phyloP scores from a whole-genome alignment of 164 flowering plant species.

The Aristolochia fimbriata region DNA sequence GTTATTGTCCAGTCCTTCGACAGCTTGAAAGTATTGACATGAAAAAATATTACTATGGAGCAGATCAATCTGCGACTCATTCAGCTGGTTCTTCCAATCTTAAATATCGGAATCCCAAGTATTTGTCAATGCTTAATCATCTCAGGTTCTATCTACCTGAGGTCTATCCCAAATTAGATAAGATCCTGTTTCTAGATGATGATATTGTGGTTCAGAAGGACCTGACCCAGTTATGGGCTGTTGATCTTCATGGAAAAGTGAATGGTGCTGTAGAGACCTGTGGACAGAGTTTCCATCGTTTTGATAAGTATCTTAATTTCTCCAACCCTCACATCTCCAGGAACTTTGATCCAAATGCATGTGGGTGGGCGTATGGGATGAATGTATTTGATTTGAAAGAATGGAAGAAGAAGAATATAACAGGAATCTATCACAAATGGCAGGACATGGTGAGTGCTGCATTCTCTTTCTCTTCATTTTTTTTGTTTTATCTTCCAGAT shows the following conservation, averaged over 20 bases:
- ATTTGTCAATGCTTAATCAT: constrained; percentile 97
- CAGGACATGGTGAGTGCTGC: constrained; percentile 71
- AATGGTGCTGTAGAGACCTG: constrained; percentile 99
- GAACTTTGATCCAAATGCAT: constrained; percentile 90
- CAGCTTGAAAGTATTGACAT: constrained; percentile 93
- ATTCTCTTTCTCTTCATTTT: not conserved
- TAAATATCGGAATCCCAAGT: constrained; percentile 95
- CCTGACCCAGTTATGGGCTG: constrained; percentile 79
- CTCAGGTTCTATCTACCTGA: constrained; percentile 95
- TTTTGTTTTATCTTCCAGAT: not conserved
- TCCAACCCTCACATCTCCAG: constrained; percentile 82
- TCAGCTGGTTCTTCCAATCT: constrained; percentile 88
- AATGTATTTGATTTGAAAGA: constrained; percentile 85
- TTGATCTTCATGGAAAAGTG: constrained; percentile 90
- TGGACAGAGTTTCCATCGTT: constrained; percentile 95
- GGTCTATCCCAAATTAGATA: constrained; percentile 91
- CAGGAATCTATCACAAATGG: constrained; percentile 99
- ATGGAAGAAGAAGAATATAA: constrained; percentile 95
- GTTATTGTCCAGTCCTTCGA: constrained; percentile 87
- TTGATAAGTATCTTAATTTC: constrained; percentile 93
- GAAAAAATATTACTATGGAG: constrained; percentile 95
- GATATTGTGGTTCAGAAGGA: constrained; percentile 98
- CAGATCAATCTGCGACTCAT: constrained; percentile 76
- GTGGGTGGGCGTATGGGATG: constrained; percentile 99
- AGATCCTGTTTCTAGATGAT: constrained; percentile 95